Evolutionary conservation across 805 yeast genomes (phyloP).

Genomic region (Pichia gijzeniarum): DNA sequence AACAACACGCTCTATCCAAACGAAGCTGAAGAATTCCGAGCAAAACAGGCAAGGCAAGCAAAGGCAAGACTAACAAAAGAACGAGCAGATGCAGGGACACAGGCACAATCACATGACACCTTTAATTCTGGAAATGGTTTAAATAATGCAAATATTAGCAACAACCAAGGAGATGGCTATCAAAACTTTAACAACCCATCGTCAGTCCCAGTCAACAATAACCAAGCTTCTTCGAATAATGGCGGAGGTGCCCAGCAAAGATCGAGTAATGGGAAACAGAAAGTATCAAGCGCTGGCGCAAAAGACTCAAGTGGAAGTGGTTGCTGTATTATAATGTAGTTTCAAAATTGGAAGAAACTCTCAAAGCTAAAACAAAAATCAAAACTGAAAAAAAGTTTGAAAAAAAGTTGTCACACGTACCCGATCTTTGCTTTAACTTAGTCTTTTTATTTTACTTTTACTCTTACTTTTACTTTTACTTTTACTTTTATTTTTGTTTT

Average conservation of each 20-base stretch:
- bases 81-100: not conserved
- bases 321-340: conserved; percentile 31
- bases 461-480: not conserved
- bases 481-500: not conserved
- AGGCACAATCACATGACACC: too few species aligned
- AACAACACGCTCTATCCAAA: conserved; percentile 25
- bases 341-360: too few species aligned
- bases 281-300: conserved; percentile 9
- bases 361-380: too few species aligned
- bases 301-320: conserved; percentile 24
- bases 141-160: not conserved
- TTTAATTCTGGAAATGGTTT: not conserved
- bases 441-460: not conserved
- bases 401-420: too few species aligned
- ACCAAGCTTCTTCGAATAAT: conserved; percentile 1
- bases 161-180: not conserved
- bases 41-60: conserved; percentile 18
- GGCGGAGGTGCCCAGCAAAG: not conserved
- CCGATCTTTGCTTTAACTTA: not conserved
- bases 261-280: not conserved
- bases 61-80: conserved; percentile 10
- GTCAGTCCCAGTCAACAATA: not conserved
- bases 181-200: too few species aligned
- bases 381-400: too few species aligned
- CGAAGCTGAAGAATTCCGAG: conserved; percentile 3